Percentiles rank a stretch among this genome's conserved stretches.
Conservation (phyloP, 306 rosid species). For the Mimosa pudica region DNA sequence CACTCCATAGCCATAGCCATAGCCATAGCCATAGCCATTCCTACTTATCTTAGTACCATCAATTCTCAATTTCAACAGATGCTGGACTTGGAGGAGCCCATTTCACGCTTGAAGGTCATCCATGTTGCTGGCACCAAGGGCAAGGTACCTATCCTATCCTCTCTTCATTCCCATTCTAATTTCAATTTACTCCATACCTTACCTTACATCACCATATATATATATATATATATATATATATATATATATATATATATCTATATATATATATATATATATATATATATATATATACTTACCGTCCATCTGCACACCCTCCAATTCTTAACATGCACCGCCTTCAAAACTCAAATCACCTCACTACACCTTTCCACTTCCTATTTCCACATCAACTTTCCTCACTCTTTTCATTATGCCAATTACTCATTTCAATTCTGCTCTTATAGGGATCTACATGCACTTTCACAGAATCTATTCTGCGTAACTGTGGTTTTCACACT, state of each 20-base stretch:
- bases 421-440: constrained; percentile 36
- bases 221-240: no score
- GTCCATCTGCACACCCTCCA: no score
- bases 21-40: no score
- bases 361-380: background rate
- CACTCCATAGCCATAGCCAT: no score
- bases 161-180: background rate
- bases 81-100: constrained; percentile 83
- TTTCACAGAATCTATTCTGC: constrained; percentile 84
- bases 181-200: no score
- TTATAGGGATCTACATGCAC: constrained; percentile 93
- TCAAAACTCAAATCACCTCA: background rate
- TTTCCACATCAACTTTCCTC: constrained; percentile 12
- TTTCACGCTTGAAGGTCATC: constrained; percentile 79
- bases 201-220: no score
- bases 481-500: constrained; percentile 84
- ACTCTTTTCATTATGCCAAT: constrained; percentile 25
- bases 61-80: constrained; percentile 45
- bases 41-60: no score
- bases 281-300: no score
- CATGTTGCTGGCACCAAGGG: constrained; percentile 99
- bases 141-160: constrained; percentile 54
- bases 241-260: no score
- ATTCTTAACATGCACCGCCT: background rate
- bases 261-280: no score